Evolutionary conservation across 2,329 filamentous ascomycete species (phyloP).

Genomic region (Raffaelea ambrosiae): DNA sequence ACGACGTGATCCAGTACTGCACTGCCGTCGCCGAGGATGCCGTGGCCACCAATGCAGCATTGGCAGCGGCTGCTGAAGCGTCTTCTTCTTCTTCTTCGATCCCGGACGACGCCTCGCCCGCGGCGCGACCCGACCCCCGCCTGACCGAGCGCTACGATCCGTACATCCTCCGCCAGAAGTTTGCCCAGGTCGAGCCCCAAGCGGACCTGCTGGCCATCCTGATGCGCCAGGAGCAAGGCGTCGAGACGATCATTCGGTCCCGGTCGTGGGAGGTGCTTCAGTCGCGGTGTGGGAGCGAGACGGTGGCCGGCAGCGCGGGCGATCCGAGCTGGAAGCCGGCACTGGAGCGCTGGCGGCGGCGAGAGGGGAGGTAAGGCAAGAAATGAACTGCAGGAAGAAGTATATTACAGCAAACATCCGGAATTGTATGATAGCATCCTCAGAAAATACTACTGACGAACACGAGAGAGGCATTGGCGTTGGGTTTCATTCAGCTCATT

Average conservation of each 20-base stretch:
- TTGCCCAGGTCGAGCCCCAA: conserved; percentile 69
- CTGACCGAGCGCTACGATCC: conserved; percentile 86
- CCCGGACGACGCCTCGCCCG: conserved; percentile 35
- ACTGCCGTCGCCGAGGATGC: conserved; percentile 57
- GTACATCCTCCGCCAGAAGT: conserved; percentile 72
- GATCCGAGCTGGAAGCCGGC: conserved; percentile 56
- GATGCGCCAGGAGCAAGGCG: conserved; percentile 64
- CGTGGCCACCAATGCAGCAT: conserved; percentile 68
- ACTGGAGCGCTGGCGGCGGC: conserved; percentile 46
- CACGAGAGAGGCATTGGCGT: too few species aligned
- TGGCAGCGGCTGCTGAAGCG: conserved; percentile 21
- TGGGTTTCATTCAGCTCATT: too few species aligned
- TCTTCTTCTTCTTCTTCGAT: background rate
- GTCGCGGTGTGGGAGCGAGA: conserved; percentile 56
- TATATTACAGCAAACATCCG: too few species aligned
- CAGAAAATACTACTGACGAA: too few species aligned
- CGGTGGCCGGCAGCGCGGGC: conserved; percentile 37
- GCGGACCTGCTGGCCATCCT: conserved; percentile 70
- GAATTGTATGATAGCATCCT: too few species aligned
- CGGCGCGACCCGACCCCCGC: conserved; percentile 45
- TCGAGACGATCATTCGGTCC: conserved; percentile 71
- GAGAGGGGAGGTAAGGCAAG: background rate
- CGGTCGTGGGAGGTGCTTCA: conserved; percentile 74
- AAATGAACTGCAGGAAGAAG: too few species aligned
- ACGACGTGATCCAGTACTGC: conserved; percentile 83